Conservation (phyloP, 1,284 basidiomycete genomes). For the Caloboletus firmus region DNA sequence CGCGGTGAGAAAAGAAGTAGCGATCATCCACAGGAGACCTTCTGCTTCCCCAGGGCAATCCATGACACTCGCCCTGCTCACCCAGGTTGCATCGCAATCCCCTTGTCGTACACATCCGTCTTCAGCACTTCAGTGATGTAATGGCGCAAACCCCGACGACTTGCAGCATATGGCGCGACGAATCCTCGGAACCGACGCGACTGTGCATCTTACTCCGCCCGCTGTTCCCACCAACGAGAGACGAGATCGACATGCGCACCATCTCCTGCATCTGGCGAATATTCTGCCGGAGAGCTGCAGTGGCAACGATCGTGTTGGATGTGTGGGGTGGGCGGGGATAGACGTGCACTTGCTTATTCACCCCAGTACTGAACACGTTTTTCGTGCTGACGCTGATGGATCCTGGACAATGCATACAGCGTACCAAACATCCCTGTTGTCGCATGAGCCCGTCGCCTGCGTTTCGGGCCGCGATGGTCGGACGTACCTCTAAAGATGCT, state of each 20-base stretch:
- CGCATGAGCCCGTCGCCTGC: neutral
- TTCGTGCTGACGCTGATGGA: conserved; percentile 72
- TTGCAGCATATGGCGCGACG: conserved; percentile 57
- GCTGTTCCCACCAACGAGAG: conserved; percentile 38
- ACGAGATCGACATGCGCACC: conserved; percentile 62
- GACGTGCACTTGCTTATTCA: conserved; percentile 60
- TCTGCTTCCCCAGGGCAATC: conserved; percentile 32
- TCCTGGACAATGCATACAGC: conserved; percentile 63
- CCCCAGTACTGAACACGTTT: conserved; percentile 85
- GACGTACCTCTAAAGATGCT: conserved; percentile 65
- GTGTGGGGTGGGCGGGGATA: neutral
- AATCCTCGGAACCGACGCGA: conserved; percentile 52
- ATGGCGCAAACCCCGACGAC: conserved; percentile 49
- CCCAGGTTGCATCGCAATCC: neutral
- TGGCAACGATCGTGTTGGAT: neutral
- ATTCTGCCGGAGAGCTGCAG: conserved; percentile 71
- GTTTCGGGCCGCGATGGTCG: neutral
- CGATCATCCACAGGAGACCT: neutral
- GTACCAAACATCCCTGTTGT: conserved; percentile 67
- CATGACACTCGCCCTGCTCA: neutral
- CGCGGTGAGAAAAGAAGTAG: neutral
- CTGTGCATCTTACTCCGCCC: conserved; percentile 17
- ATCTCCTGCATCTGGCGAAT: conserved; percentile 74
- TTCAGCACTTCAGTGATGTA: neutral
- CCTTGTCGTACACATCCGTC: neutral